Evolutionary conservation across 345 rosid genomes (phyloP).

Genomic region (Erodium maritimum): DNA sequence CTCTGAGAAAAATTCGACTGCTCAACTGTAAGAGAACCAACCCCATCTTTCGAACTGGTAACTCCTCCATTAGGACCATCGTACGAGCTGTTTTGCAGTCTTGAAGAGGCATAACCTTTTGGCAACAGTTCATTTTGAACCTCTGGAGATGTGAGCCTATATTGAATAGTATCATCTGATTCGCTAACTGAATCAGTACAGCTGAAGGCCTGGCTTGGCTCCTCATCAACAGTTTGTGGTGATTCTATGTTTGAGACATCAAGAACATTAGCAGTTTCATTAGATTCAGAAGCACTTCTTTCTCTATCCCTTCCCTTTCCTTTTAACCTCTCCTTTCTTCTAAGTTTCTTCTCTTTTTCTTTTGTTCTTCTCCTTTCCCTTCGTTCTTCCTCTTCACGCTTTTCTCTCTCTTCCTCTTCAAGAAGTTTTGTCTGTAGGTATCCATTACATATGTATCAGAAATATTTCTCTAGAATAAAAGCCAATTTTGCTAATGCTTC

Average conservation of each 20-base stretch:
- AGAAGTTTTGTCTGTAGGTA: slow-evolving; percentile 40
- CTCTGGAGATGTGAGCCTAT: slow-evolving; percentile 47
- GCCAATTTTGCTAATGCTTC: too few relatives aligned
- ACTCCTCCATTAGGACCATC: slow-evolving; percentile 32
- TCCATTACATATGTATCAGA: too few relatives aligned
- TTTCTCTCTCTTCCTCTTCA: slow-evolving; percentile 94
- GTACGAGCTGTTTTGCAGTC: slow-evolving; percentile 26
- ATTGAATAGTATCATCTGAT: slow-evolving; percentile 29
- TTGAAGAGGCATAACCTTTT: slow-evolving; percentile 21
- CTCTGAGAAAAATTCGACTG: slow-evolving; percentile 41
- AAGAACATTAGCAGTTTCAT: slow-evolving; percentile 12
- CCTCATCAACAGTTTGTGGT: slow-evolving; percentile 28
- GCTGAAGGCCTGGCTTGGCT: slow-evolving; percentile 23
- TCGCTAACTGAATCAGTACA: slow-evolving; percentile 30
- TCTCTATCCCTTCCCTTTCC: slow-evolving; percentile 78
- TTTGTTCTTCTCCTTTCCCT: slow-evolving; percentile 78
- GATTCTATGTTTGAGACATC: slow-evolving; percentile 31
- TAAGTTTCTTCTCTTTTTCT: slow-evolving; percentile 83
- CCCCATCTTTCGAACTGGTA: slow-evolving; percentile 33
- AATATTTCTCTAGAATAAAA: too few relatives aligned
- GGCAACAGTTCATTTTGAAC: slow-evolving; percentile 27
- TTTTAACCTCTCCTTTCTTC: slow-evolving; percentile 90
- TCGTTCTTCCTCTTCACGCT: slow-evolving; percentile 88
- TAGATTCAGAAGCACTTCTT: slow-evolving; percentile 26
- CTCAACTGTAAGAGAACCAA: slow-evolving; percentile 33